Evolutionary conservation across 2,329 filamentous ascomycete species (phyloP), one percentile per base, ranked within the genome.

Genomic region (Akanthomyces muscarius): DNA sequence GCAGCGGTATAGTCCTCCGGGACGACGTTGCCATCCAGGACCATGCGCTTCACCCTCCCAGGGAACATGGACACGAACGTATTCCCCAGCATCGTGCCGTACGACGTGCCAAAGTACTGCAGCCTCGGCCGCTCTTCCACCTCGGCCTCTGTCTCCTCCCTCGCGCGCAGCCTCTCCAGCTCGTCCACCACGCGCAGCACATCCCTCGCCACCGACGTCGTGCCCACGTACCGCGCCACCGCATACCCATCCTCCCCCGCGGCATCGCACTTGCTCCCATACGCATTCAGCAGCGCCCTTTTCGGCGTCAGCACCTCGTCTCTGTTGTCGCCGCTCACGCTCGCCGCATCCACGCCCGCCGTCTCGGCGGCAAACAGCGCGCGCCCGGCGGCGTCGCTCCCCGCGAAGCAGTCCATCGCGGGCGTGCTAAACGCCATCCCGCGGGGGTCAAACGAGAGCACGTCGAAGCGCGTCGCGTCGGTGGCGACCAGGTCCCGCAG

Each of bases 21-120:
- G 44, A 76, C 70, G 10, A 69, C 69, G 18, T 76, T 68, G 5
- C 70, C 74, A 28, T 76, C 75, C 2, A 76, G 65, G 4, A 79
- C 71, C 64, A 80, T 71, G 30, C 76, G 71, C 0, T 70, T 74
- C 2, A 79, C 67, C 1, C 69, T 65, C 3, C 66, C 67, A 10
- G 70, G 70, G 33, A 66, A 71, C 64, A 71, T 70, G 4, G 69
- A 71, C 0, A 66, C 64, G 36, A 71, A 68, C 0, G 64, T 68
- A 50, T 69, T 69, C 0, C 69, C 70, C 1, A 71, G 55, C 1
- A 67, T 16, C 5, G 68, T 70, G 11, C 69, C 68, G 11, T 82
- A 61, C 16, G 50, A 47, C 8, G 50, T 54, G 8, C 50, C 59
- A 54, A 30, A 54, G 28, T 45, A 55, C 38, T 45, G 59, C 10